phyloP scores from a whole-genome alignment of 306 rosid species.

The Lathyrus sativus region DNA sequence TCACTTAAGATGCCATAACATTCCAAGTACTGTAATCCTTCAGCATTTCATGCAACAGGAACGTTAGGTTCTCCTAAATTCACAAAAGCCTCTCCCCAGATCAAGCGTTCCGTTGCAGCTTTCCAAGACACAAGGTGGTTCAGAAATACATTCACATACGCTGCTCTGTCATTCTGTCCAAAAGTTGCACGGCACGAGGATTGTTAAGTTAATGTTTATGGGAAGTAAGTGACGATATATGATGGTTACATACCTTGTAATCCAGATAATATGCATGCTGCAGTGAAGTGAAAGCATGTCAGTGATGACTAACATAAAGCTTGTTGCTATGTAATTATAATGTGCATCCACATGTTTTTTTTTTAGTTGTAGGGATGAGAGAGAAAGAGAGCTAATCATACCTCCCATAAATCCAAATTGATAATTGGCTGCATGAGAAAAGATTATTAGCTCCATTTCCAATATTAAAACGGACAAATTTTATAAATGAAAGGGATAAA shows the following conservation, averaged over 20 bases:
- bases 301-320: constrained; percentile 34
- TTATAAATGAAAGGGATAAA: constrained; percentile 12
- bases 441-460: constrained; percentile 35
- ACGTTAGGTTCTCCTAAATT: constrained; percentile 86
- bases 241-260: constrained; percentile 66
- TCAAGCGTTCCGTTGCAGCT: constrained; percentile 66
- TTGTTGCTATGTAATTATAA: background rate
- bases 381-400: constrained; percentile 42
- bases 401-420: constrained; percentile 98
- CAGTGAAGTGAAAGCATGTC: constrained; percentile 39
- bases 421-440: constrained; percentile 78
- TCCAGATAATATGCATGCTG: constrained; percentile 98
- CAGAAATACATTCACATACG: constrained; percentile 72
- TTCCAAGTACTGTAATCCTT: constrained; percentile 1
- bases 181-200: constrained; percentile 14
- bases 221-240: constrained; percentile 19
- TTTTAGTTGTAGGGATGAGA: background rate
- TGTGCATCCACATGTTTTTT: constrained; percentile 1
- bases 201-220: constrained; percentile 21
- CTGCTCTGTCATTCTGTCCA: constrained; percentile 79
- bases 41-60: constrained; percentile 67
- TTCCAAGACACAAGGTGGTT: constrained; percentile 94
- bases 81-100: constrained; percentile 73
- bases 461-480: constrained; percentile 28
- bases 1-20: constrained; percentile 23